These are phyloP conservation scores for Acanthochlamys bracteata DNA, from an alignment of 106 monocot species.

Conservation along the genomic window DNA sequence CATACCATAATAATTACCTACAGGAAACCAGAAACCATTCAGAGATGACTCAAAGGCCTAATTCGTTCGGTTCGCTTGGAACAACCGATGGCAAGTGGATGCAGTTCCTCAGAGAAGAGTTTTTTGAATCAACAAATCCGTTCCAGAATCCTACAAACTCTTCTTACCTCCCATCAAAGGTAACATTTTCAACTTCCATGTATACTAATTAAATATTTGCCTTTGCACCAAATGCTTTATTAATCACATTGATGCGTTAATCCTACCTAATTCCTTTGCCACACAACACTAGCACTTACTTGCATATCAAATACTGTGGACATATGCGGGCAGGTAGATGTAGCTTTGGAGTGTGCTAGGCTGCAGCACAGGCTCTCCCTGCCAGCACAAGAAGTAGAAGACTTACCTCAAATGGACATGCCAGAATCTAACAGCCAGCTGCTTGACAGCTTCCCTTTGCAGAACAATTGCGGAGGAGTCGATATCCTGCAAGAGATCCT, in stretches of 20 bases:
- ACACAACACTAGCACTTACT: too few relatives aligned
- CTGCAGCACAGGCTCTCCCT: constrained; percentile 68
- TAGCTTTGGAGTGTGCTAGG: constrained; percentile 82
- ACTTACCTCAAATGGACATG: constrained; percentile 40
- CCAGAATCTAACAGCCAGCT: constrained; percentile 21
- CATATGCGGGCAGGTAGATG: constrained; percentile 42
- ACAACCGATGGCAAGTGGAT: constrained; percentile 47
- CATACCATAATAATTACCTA: constrained; percentile 5
- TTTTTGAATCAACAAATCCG: constrained; percentile 14
- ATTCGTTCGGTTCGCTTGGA: constrained; percentile 1
- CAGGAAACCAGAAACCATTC: constrained; percentile 4
- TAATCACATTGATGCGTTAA: too few relatives aligned
- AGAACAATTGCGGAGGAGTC: constrained; percentile 13
- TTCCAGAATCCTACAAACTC: constrained; percentile 26
- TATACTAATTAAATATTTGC: neutral
- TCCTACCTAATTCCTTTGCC: too few relatives aligned
- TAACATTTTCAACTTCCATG: constrained; percentile 6
- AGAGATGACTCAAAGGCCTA: constrained; percentile 6
- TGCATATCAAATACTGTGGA: too few relatives aligned
- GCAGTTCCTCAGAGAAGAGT: constrained; percentile 67
- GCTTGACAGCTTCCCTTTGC: constrained; percentile 13
- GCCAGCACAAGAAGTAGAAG: constrained; percentile 62
- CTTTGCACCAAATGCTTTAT: neutral
- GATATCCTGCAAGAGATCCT: constrained; percentile 63
- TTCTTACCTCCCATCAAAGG: constrained; percentile 66